These are phyloP conservation scores for Venturia pyrina DNA, from an alignment of 2,329 filamentous ascomycete genomes.

Conservation along the genomic window DNA sequence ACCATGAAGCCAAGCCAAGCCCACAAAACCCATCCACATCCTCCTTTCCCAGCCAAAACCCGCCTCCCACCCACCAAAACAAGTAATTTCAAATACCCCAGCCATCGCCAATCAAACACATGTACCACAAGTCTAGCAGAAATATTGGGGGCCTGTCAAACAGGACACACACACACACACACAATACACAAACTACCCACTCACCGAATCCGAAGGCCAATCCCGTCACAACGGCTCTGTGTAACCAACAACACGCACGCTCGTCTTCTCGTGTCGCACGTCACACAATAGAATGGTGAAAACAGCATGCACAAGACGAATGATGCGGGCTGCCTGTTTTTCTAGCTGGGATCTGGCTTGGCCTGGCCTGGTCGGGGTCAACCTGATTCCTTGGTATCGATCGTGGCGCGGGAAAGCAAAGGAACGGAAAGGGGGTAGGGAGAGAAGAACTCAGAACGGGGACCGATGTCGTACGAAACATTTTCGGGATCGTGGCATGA, in stretches of 20 bases:
- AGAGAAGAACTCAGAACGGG: no score
- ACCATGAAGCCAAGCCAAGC: no score
- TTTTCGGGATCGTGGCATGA: not conserved
- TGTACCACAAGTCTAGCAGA: not conserved
- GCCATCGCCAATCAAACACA: not conserved
- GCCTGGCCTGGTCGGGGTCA: no score
- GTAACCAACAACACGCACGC: not conserved
- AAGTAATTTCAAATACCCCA: not conserved
- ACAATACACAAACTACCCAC: not conserved
- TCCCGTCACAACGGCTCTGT: not conserved
- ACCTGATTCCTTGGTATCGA: no score
- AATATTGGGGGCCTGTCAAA: not conserved
- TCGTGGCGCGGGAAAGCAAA: no score
- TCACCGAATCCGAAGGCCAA: not conserved
- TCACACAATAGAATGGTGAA: not conserved
- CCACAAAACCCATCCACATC: not conserved
- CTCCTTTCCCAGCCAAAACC: not conserved
- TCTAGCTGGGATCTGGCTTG: no score
- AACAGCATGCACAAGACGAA: no score
- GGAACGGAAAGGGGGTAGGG: no score
- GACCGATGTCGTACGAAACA: not conserved
- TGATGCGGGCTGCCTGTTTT: no score
- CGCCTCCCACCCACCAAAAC: not conserved
- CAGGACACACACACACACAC: not conserved
- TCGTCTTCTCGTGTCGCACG: not conserved